These are phyloP conservation scores for Phoma sp. DNA, from an alignment of 2,329 filamentous ascomycete genomes.

Conservation along the genomic window DNA sequence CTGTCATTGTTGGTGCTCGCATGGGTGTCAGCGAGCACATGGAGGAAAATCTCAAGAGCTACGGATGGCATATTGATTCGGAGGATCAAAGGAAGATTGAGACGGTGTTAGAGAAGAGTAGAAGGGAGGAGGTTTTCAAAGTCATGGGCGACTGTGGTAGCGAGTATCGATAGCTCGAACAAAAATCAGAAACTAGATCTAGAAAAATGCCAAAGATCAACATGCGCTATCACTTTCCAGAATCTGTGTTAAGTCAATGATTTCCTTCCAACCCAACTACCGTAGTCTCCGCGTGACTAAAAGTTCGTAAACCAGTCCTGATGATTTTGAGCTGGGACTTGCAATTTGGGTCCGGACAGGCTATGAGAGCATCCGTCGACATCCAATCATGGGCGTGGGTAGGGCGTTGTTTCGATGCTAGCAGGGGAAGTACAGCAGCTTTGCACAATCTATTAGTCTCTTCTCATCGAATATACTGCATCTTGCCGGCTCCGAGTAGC, in stretches of 20 bases:
- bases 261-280: constrained; percentile 2
- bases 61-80: constrained; percentile 48
- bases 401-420: constrained; percentile 16
- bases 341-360: constrained; percentile 19
- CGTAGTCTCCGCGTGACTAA: constrained; percentile 17
- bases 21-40: constrained; percentile 50
- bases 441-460: neutral
- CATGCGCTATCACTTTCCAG: constrained; percentile 26
- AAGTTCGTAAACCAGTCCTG: constrained; percentile 11
- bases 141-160: constrained; percentile 51
- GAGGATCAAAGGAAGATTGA: constrained; percentile 46
- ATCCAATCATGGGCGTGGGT: constrained; percentile 20
- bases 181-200: too few relatives aligned
- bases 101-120: constrained; percentile 35
- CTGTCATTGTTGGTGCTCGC: constrained; percentile 58
- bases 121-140: constrained; percentile 41
- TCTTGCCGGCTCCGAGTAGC: too few relatives aligned
- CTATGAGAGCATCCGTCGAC: constrained; percentile 18
- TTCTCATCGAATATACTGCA: too few relatives aligned
- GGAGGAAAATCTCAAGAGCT: constrained; percentile 49
- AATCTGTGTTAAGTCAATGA: neutral
- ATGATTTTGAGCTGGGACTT: constrained; percentile 19
- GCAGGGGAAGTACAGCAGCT: constrained; percentile 14
- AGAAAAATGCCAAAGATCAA: too few relatives aligned
- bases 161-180: constrained; percentile 41